phyloP scores from a whole-genome alignment of 176 grass and related monocot genomes.

The Carex scoparia region DNA sequence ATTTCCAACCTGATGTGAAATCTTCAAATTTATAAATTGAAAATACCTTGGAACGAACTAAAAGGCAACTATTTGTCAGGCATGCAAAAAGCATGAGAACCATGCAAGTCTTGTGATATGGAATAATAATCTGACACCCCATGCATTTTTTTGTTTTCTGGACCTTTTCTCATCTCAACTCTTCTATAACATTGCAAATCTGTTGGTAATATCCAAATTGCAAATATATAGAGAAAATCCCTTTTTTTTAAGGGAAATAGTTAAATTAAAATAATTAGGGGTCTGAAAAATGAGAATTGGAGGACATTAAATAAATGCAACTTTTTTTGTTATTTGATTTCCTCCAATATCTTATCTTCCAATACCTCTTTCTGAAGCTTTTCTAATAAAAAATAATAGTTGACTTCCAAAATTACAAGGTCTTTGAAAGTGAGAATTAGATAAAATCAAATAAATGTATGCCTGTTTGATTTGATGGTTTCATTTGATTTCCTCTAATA shows the following conservation, averaged over 20 bases:
- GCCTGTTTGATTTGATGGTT: neutral
- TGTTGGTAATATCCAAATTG: neutral
- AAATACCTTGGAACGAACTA: too few species aligned
- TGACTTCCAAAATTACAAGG: neutral
- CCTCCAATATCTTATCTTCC: slow-evolving; percentile 14
- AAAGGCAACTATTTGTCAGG: neutral
- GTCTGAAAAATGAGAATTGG: neutral
- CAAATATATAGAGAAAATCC: neutral
- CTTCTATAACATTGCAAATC: neutral
- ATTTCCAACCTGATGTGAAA: too few species aligned
- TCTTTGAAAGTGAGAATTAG: neutral
- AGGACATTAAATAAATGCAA: neutral
- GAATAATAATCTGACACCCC: neutral
- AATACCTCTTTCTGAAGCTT: neutral
- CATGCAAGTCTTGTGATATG: neutral
- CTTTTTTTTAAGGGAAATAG: too few species aligned
- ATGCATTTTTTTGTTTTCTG: neutral
- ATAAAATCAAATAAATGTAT: neutral
- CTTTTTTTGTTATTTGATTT: neutral
- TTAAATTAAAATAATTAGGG: neutral
- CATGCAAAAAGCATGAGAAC: neutral
- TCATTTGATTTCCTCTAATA: neutral
- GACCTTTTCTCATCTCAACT: neutral
- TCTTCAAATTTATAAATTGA: too few species aligned
- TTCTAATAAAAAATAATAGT: neutral